These are phyloP conservation scores for Mucor sp. DNA, from an alignment of 371 early-diverging fungal genomes.

Conservation along the genomic window DNA sequence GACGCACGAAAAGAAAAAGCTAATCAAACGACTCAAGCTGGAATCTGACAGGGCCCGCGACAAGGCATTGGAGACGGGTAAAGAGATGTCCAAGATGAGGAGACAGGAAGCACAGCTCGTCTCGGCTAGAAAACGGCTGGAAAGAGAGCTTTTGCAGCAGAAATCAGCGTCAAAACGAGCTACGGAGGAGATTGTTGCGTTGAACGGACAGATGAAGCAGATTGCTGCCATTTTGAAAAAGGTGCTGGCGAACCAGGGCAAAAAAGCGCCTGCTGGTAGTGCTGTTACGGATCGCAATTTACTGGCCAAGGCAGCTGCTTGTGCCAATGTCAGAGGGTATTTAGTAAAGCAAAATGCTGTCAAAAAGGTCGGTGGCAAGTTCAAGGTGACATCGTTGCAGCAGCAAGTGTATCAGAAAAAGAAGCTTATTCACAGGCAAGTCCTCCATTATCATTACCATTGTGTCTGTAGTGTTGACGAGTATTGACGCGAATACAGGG, in stretches of 20 bases:
- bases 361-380: conserved; percentile 11
- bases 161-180: conserved; percentile 32
- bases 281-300: conserved; percentile 38
- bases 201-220: conserved; percentile 36
- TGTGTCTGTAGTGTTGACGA: too few species aligned
- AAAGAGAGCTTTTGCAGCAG: conserved; percentile 30
- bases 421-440: conserved; percentile 23
- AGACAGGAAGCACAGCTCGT: conserved; percentile 54
- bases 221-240: conserved; percentile 36
- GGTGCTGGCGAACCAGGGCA: conserved; percentile 7
- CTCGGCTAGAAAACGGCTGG: conserved; percentile 22
- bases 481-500: too few species aligned
- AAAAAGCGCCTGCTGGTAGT: conserved; percentile 9
- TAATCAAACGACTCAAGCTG: conserved; percentile 74
- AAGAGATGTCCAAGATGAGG: conserved; percentile 67
- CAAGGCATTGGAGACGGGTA: conserved; percentile 58
- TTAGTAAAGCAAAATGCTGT: conserved; percentile 14
- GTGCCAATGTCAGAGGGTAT: conserved; percentile 34
- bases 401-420: conserved; percentile 35
- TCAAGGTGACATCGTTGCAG: conserved; percentile 25
- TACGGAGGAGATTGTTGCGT: conserved; percentile 31
- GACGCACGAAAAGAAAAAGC: conserved; percentile 71
- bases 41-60: conserved; percentile 68
- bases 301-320: conserved; percentile 37
- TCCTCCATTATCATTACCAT: too few species aligned